Base-by-base conservation (phyloP, 345 rosid genomes). In the Excoecaria agallocha region DNA sequence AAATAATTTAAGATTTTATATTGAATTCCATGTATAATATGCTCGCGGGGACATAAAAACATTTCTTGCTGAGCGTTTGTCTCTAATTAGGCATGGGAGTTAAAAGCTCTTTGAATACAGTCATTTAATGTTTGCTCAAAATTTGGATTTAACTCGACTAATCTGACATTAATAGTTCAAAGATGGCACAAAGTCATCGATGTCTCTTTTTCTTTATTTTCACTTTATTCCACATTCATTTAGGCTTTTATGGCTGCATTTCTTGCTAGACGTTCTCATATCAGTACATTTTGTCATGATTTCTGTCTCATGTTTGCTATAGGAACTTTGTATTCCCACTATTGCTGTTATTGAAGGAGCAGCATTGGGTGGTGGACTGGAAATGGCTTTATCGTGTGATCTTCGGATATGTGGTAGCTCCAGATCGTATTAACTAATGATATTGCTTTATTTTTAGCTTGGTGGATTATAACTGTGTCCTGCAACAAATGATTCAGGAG, bases 291-390 rank as follows among this genome's bases (percentile, higher is more conserved):
- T 76, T 11, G 7, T 41, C 22, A 19, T 55, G 62, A 35, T 5
- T 19, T 68, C 24, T 41, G 20, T 71, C 45, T 50, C 20, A 3
- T 17, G 45, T 35, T 67, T 8, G 19, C 73, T 80, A 35, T 81
- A 94, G 98, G 87, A 79, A 76, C 87, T 91, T 63, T 72, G 62
- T 60, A 83, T 95, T 81, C 98, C 98, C 3, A 92, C 91, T 49
- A 87, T 94, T 75, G 95, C 98, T 60, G 90, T 92, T 69, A 89
- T 94, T 48, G 98, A 94, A 80, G 98, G 98, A 72, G 93, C 72
- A 13, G 98, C 98, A 63, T 45, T 94, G 70, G 98, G 98, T 75
- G 98, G 96, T 84, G 98, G 98, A 83, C 95, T 94, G 73, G 98
- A 92, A 86, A 80, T 94, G 98, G 98, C 98, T 75, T 82, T 91